Evolutionary conservation across 2,329 filamentous ascomycete genomes (phyloP).

Genomic region (Chrysoporthe austroafricana): DNA sequence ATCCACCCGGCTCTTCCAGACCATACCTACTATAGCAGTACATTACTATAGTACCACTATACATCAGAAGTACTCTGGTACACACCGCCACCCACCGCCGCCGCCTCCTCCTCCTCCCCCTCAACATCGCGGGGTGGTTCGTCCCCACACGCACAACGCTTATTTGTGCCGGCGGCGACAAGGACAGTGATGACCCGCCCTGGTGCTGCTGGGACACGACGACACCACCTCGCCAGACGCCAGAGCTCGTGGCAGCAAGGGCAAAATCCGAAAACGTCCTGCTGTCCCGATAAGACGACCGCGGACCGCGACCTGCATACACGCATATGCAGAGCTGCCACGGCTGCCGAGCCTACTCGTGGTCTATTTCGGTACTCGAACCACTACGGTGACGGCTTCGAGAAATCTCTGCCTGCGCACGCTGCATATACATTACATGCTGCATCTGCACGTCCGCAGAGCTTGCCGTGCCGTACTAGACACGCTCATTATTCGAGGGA

Average conservation of each 20-base stretch:
- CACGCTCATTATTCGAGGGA: not conserved
- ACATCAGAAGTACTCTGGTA: not conserved
- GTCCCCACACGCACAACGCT: conserved; percentile 1
- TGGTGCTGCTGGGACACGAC: not conserved
- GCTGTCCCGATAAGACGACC: not conserved
- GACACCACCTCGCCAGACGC: not conserved
- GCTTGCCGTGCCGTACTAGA: not conserved
- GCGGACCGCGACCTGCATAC: not conserved
- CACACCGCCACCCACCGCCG: not conserved
- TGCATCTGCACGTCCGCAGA: not conserved
- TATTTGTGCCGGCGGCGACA: not conserved
- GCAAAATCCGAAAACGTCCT: not conserved
- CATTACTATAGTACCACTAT: not conserved
- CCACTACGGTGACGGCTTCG: conserved; percentile 1
- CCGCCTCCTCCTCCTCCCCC: not conserved
- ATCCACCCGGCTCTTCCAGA: not conserved
- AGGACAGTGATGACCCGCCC: not conserved
- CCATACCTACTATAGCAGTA: not conserved
- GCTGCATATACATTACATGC: conserved; percentile 10
- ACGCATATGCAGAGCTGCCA: not conserved
- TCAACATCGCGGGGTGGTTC: not conserved
- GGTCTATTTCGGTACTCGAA: not conserved
- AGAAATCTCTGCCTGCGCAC: conserved; percentile 15
- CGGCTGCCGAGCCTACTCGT: not conserved
- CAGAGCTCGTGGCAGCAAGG: conserved; percentile 4